A percentile compares a stretch with the other conserved stretches of the same genome.
Conservation (phyloP, 1,284 basidiomycete species). For the Puccinia triticina region DNA sequence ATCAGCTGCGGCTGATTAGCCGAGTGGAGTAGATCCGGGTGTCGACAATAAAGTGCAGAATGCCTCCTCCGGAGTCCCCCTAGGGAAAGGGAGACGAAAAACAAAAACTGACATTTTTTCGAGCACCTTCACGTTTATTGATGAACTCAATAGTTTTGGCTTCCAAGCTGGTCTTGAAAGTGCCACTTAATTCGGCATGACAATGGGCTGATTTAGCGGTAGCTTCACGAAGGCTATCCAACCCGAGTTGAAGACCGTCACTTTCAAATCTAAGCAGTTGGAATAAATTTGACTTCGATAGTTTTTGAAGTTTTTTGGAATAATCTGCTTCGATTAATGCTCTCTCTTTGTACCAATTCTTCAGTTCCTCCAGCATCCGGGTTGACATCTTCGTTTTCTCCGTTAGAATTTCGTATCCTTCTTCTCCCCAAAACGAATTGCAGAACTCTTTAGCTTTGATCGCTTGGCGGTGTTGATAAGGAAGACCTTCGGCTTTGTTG, state of each 20-base stretch:
- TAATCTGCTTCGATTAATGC: slow-evolving; percentile 85
- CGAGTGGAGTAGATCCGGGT: not conserved
- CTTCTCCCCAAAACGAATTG: slow-evolving; percentile 51
- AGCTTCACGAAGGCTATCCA: slow-evolving; percentile 35
- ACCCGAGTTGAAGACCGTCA: slow-evolving; percentile 21
- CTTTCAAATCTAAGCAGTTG: slow-evolving; percentile 31
- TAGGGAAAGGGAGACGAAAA: not conserved
- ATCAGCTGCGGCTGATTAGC: not conserved
- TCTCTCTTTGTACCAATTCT: slow-evolving; percentile 48
- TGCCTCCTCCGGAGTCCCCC: no score
- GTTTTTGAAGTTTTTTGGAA: slow-evolving; percentile 79
- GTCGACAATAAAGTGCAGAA: not conserved
- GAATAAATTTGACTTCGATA: slow-evolving; percentile 72
- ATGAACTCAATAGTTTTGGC: slow-evolving; percentile 54
- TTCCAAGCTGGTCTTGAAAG: slow-evolving; percentile 79
- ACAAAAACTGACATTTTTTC: slow-evolving; percentile 43
- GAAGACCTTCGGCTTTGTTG: slow-evolving; percentile 12
- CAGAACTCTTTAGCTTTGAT: slow-evolving; percentile 38
- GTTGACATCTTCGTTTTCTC: slow-evolving; percentile 35
- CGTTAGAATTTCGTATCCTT: slow-evolving; percentile 43
- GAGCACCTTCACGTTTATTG: slow-evolving; percentile 33
- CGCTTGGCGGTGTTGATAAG: slow-evolving; percentile 9
- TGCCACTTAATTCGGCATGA: slow-evolving; percentile 68
- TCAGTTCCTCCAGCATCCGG: slow-evolving; percentile 42
- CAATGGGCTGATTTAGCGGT: slow-evolving; percentile 46